These are phyloP conservation scores for Lantana camara DNA, from an alignment of 257 asterid genomes.

Conservation along the genomic window DNA sequence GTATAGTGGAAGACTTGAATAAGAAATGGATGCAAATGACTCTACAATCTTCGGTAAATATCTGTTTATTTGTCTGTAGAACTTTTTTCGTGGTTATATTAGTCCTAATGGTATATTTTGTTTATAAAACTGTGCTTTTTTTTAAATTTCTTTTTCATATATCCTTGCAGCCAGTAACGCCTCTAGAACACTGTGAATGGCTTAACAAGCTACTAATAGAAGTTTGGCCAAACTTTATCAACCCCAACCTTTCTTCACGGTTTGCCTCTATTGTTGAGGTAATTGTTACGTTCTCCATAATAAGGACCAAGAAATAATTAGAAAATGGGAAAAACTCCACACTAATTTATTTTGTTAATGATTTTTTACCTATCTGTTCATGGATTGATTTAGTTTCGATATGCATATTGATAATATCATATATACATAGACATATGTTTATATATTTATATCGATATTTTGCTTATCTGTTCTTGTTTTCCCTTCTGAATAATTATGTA, in stretches of 20 bases:
- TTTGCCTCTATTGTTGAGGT: constrained; percentile 92
- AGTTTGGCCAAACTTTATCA: constrained; percentile 74
- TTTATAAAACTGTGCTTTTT: not conserved
- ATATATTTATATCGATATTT: not conserved
- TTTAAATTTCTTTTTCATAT: constrained; percentile 18
- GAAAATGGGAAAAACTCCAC: not conserved
- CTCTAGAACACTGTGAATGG: constrained; percentile 98
- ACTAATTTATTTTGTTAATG: not conserved
- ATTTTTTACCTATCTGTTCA: not conserved
- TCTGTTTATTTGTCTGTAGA: constrained; percentile 8
- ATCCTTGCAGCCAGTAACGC: constrained; percentile 66
- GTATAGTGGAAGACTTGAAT: constrained; percentile 75
- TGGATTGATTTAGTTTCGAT: not conserved
- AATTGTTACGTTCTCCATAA: constrained; percentile 28
- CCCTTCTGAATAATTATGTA: constrained; percentile 42
- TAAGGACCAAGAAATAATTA: not conserved
- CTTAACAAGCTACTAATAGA: constrained; percentile 80
- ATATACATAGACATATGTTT: not conserved
- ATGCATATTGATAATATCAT: not conserved
- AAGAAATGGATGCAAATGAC: constrained; percentile 89
- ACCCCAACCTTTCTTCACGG: constrained; percentile 81
- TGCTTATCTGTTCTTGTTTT: constrained; percentile 14
- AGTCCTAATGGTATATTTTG: not conserved
- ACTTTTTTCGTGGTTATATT: not conserved
- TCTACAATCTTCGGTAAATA: constrained; percentile 61